Conservation (phyloP, 495 filamentous ascomycete species). For the Jackrogersella multiformis region DNA sequence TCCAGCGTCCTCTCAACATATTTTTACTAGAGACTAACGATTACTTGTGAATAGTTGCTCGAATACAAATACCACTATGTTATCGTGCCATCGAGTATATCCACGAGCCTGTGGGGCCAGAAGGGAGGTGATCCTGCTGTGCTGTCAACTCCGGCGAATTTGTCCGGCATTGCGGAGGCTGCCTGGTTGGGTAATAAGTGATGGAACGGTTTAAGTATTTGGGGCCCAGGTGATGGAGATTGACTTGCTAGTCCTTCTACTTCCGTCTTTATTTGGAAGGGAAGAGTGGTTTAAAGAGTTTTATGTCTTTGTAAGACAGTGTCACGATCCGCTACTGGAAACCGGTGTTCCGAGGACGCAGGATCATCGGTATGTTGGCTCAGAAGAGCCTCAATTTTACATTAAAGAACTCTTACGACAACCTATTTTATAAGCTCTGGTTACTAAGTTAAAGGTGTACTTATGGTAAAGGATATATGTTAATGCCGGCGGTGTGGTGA, state of each 20-base stretch:
- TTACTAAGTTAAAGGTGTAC: no score
- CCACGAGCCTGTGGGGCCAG: background rate
- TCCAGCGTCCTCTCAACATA: background rate
- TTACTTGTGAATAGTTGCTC: constrained; percentile 10
- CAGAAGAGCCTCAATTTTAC: background rate
- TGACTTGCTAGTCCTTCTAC: background rate
- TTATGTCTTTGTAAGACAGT: background rate
- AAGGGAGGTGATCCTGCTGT: background rate
- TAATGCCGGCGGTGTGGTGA: no score
- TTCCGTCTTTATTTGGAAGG: background rate
- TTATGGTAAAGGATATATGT: no score
- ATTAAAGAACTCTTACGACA: background rate
- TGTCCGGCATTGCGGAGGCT: background rate
- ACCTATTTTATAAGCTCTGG: no score
- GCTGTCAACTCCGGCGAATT: background rate
- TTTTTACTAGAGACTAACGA: background rate
- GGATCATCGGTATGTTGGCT: background rate
- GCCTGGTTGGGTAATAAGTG: no score
- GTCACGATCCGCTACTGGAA: background rate
- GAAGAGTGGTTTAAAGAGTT: background rate
- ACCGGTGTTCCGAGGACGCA: background rate
- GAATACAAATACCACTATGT: constrained; percentile 8
- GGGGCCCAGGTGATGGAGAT: background rate
- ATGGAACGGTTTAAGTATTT: background rate
- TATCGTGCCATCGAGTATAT: background rate